Base-by-base conservation (phyloP, 2,329 filamentous ascomycete species). In the Ascomycota sp. region DNA sequence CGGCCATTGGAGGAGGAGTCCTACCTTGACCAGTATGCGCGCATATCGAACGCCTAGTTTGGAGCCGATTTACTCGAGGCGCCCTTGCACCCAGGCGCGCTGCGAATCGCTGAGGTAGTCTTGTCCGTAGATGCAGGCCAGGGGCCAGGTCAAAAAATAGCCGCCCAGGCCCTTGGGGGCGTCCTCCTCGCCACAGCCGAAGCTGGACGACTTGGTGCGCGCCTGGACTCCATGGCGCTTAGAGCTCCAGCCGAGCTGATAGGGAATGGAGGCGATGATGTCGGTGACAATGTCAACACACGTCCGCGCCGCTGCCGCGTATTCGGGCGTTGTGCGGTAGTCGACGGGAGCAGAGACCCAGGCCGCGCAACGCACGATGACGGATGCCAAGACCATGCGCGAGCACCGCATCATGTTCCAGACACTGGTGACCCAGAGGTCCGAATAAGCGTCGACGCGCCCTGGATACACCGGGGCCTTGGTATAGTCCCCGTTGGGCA, bases 261-360 rank as follows among this genome's bases (percentile, higher is more conserved):
- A 74, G 0, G 69, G 69, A n/a, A 72, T 60, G 2, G 61, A 65
- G 2, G 69, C 65, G 31, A 74, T 57, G 23, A 74, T 62, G 37
- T 73, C 69, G 3, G 59, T 57, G 36, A 73, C 66, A 31, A 55
- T 56, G 27, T 67, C 61, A 24, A 55, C 53, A 30, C 59, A 68
- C 2, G 55, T 55, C 23, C 61, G 49, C 11, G 61, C 57, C 4
- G 64, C 62, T 1, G 59, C 59, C 8, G 65, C 65, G 37, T 73
- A 74, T 44, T 73, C 65, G 12, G 65, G 60, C 5, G 68, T 73
- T 1, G 67, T 72, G 25, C 68, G 56, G 41, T 72, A 73, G 44
- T 75, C 69, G 7, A 67, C 57, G 0, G 69, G 69, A 7, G 59
- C 54, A 43, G 64, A 67, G 17, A 66, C 53, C 67, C 68, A 73